A percentile compares a stretch with the other conserved stretches of the same genome.
Evolutionary conservation across 495 filamentous ascomycete genomes (phyloP).

Genomic region (Lophiotrema nucula): DNA sequence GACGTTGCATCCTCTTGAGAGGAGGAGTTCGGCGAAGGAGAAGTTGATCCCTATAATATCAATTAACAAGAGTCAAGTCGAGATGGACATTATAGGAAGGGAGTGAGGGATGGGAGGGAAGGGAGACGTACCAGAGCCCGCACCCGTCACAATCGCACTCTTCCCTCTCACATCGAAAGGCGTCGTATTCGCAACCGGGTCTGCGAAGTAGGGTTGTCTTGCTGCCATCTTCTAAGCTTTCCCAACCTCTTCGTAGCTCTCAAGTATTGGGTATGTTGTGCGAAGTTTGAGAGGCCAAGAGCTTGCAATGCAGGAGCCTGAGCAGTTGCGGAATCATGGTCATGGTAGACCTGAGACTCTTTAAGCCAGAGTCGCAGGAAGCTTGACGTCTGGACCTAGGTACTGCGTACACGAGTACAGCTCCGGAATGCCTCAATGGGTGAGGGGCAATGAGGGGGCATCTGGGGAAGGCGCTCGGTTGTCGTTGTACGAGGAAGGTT

Average conservation of each 20-base stretch:
- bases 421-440: conserved; percentile 15
- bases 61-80: not conserved
- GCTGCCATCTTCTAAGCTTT: no score
- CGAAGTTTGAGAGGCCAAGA: no score
- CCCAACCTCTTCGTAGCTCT: no score
- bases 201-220: no score
- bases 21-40: conserved; percentile 57
- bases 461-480: no score
- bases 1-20: conserved; percentile 61
- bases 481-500: conserved; percentile 2
- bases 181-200: not conserved
- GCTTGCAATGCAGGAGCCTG: no score
- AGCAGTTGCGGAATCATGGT: no score
- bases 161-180: conserved; percentile 47
- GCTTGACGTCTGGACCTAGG: no score
- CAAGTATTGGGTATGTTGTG: no score
- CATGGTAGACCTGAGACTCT: no score
- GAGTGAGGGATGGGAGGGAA: not conserved
- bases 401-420: not conserved
- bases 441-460: conserved; percentile 15
- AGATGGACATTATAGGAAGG: not conserved
- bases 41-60: conserved; percentile 55
- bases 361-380: no score
- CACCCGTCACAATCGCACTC: conserved; percentile 69
- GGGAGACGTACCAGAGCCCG: conserved; percentile 60